phyloP scores from a whole-genome alignment of 2,329 filamentous ascomycete species.

The Madurella mycetomatis region DNA sequence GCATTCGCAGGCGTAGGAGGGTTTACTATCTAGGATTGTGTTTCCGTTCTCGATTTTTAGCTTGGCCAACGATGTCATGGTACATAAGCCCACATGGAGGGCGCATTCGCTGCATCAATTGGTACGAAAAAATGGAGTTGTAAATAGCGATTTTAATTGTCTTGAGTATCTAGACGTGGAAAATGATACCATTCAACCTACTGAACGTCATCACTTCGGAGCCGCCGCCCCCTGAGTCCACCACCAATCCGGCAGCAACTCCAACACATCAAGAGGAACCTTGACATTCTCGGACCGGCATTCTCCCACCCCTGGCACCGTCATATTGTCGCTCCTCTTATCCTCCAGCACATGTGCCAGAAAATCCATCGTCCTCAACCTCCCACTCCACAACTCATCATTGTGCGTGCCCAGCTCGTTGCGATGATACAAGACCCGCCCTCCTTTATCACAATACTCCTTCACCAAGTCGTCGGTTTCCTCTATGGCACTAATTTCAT shows the following conservation, averaged over 20 bases:
- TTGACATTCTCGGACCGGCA: conserved; percentile 13
- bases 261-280: conserved; percentile 15
- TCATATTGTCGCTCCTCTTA: not conserved
- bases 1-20: too few species aligned
- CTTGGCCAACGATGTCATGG: not conserved
- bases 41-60: not conserved
- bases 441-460: conserved; percentile 35
- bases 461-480: conserved; percentile 42
- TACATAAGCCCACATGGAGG: too few species aligned
- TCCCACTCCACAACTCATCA: conserved; percentile 16
- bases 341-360: conserved; percentile 9
- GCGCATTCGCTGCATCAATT: too few species aligned
- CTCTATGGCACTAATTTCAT: conserved; percentile 40
- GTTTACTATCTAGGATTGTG: not conserved
- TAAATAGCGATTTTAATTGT: too few species aligned
- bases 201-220: not conserved
- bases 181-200: not conserved
- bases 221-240: not conserved
- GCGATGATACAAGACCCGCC: conserved; percentile 14
- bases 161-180: too few species aligned
- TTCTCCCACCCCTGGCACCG: not conserved
- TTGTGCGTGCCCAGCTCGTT: conserved; percentile 15
- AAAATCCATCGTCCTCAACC: conserved; percentile 14
- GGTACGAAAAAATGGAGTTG: too few species aligned
- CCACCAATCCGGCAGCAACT: conserved; percentile 17